Evolutionary conservation across 2,329 filamentous ascomycete genomes (phyloP), one percentile per base, ranked within the genome.

Genomic region (Bipolaris oryzae): DNA sequence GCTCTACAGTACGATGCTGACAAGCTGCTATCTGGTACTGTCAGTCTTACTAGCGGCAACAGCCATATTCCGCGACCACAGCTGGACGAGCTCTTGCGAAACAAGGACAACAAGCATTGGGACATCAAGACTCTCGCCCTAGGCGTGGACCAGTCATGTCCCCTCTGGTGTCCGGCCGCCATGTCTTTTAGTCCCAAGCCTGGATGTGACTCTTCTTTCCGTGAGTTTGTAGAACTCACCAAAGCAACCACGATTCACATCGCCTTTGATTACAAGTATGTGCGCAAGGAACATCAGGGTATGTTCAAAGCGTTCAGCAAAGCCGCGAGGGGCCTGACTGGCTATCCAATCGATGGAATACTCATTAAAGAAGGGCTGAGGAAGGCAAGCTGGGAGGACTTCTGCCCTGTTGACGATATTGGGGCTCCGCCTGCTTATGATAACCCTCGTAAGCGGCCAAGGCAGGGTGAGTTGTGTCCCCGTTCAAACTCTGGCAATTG

Each of bases 381-480:
- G n/a, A 54, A 51, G 25, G 53, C 56, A 33, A 59, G 21, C 38
- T 61, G 55, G 59, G 45, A 57, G 34, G 56, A 57, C 6, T 61
- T 61, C n/a, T 43, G 20, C 10, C 59, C 59, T 21, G 23, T 25
- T 11, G 59, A 57, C 6, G 38, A 15, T 33, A 28, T 34, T 46
- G 55, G 33, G 3, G 58, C 59, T 15, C 55, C 53, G 43, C 59
- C 59, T 52, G 53, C 59, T 43, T 61, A 61, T 18, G 53, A 61
- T 2, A 16, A 23, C n/a, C 38, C 42, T 43, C 53, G 53, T 43
- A 58, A 58, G 46, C 52, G 55, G 3, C 15, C 49, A 54, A 51
- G 55, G 28, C 52, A 51, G 21, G 37, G 55, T 61, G 21, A 53
- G 46, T 11, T 9, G 11, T 35, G 33, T 16, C n/a, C 11, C 15